These are phyloP conservation scores for Jimgerdemannia flammicorona DNA, from an alignment of 192 early-diverging fungal species.

Conservation along the genomic window DNA sequence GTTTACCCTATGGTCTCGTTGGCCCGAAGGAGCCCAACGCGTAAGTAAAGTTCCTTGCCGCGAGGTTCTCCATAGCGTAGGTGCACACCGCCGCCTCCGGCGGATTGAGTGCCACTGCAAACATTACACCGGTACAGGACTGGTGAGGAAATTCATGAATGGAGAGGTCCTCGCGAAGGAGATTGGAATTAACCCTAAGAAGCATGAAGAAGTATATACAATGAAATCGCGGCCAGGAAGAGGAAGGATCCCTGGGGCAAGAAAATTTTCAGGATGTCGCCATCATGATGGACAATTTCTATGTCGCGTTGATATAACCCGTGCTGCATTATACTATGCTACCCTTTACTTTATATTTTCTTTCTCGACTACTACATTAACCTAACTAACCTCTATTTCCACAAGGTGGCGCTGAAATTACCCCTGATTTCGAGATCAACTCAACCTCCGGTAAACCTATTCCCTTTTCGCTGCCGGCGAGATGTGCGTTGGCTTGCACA, in stretches of 20 bases:
- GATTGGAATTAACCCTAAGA: constrained; percentile 58
- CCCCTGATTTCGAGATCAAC: constrained; percentile 62
- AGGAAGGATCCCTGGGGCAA: constrained; percentile 66
- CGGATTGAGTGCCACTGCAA: constrained; percentile 92
- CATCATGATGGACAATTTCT: constrained; percentile 58
- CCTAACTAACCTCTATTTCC: constrained; percentile 29
- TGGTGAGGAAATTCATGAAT: constrained; percentile 79
- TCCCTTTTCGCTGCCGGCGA: constrained; percentile 89
- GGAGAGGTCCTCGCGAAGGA: constrained; percentile 79
- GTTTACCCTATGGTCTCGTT: constrained; percentile 94
- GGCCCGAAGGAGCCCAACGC: constrained; percentile 86
- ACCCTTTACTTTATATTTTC: constrained; percentile 1
- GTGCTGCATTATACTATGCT: constrained; percentile 88
- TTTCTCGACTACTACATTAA: neutral
- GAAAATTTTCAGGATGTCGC: constrained; percentile 59
- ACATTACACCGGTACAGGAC: constrained; percentile 85
- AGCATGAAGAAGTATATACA: too few species aligned
- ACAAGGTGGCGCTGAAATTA: constrained; percentile 82
- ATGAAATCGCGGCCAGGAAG: too few species aligned
- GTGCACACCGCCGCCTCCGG: constrained; percentile 84
- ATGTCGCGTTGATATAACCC: constrained; percentile 71
- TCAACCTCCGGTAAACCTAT: constrained; percentile 50
- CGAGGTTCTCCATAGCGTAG: constrained; percentile 91
- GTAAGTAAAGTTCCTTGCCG: constrained; percentile 92
- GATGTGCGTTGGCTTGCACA: constrained; percentile 93